A percentile compares a stretch with the other conserved stretches of the same genome.
Evolutionary conservation across 192 early-diverging fungal genomes (phyloP).

Genomic region (Mortierella antarctica): DNA sequence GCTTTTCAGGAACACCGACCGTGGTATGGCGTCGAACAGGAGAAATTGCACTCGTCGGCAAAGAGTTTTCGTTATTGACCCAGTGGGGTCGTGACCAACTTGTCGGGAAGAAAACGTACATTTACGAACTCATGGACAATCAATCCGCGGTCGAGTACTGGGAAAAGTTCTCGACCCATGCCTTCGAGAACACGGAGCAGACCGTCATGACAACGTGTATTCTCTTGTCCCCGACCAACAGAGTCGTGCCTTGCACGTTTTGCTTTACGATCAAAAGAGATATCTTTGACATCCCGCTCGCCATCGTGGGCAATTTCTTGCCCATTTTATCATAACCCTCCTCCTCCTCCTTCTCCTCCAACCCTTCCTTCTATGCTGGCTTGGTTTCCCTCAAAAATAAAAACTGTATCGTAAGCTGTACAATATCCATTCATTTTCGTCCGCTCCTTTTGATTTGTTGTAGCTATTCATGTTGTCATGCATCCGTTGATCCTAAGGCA

Average conservation of each 20-base stretch:
- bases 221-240: constrained; percentile 75
- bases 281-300: constrained; percentile 95
- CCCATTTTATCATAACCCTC: constrained; percentile 35
- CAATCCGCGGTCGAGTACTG: constrained; percentile 94
- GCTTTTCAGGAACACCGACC: constrained; percentile 94
- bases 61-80: constrained; percentile 96
- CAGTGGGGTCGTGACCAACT: constrained; percentile 90
- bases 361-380: background rate
- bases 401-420: no score
- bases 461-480: no score
- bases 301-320: constrained; percentile 78
- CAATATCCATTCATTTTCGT: no score
- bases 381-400: background rate
- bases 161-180: constrained; percentile 92
- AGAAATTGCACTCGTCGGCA: constrained; percentile 95
- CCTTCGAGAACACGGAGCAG: constrained; percentile 95
- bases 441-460: no score
- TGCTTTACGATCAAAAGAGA: constrained; percentile 97
- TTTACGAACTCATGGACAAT: constrained; percentile 95
- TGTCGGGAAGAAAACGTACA: constrained; percentile 80
- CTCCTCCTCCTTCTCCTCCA: background rate
- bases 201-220: constrained; percentile 90
- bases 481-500: no score
- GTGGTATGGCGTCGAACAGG: constrained; percentile 97
- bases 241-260: constrained; percentile 88